Base-by-base conservation (phyloP, 176 grass and related monocot genomes). In the Avena eriantha region DNA sequence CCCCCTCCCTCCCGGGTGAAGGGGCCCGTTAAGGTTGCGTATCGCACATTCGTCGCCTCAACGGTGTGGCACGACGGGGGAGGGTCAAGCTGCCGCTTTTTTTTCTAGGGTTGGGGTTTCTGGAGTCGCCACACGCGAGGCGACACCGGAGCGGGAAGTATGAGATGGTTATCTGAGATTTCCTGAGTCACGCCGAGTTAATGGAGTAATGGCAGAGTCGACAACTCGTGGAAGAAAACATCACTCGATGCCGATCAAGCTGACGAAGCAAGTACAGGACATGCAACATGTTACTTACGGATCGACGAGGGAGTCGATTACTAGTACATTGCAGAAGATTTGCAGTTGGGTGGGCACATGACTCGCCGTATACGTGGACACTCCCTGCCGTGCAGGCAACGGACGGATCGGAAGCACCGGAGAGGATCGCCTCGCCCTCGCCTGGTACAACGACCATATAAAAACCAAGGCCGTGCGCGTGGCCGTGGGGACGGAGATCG, bases 371-470 rank as follows among this genome's bases (percentile, higher is more conserved):
- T 72, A n/a, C 36, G 45, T 75, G 72, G 72, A 51, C 46, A 29
- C 22, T 51, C 72, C 72, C 72, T 75, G 72, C 72, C 72, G 72
- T 75, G 72, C 46, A 75, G 72, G 72, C 72, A 75, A 75, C 23
- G 46, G 72, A 31, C 23, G 14, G 41, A 36, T n/a, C 5, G 69
- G 66, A 64, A 31, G 23, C 23, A 41, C 13, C 11, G 24, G 23
- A 7, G 39, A 41, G 39, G 39, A 41, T 41, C 36, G 36, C 36
- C 36, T 39, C 36, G 36, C 36, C 36, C 36, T 39, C 36, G 36
- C 36, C 36, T 39, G 39, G 39, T 41, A 41, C 39, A 41, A 41
- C 6, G 39, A 41, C 39, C 1, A 31, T 66, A 29, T 66, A 67
- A 35, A 68, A 68, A 35, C 58, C 58, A 8, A 35, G 39, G 39